Conservation (phyloP, 2,329 filamentous ascomycete species). For the Alternaria dauci region DNA sequence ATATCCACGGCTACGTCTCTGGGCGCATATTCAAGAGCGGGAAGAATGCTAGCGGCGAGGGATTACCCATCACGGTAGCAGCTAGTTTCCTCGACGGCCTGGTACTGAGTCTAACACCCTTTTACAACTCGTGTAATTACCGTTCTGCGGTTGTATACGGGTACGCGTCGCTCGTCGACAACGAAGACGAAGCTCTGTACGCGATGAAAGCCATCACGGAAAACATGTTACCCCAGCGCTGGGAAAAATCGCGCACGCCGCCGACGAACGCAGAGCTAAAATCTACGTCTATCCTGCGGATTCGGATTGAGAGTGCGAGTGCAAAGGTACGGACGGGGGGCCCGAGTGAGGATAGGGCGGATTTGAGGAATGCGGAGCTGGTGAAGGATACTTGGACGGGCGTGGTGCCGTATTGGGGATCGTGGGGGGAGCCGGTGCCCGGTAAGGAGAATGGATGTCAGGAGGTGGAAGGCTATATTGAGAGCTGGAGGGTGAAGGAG, state of each 20-base stretch:
- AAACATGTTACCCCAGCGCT: constrained; percentile 43
- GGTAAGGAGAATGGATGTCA: constrained; percentile 54
- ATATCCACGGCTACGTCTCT: constrained; percentile 48
- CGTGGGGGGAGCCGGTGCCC: constrained; percentile 44
- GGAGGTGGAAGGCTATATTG: constrained; percentile 69
- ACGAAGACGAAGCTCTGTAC: constrained; percentile 34
- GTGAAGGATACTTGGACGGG: constrained; percentile 44
- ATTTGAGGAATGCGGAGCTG: constrained; percentile 40
- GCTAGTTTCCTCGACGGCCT: constrained; percentile 44
- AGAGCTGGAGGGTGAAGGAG: constrained; percentile 45
- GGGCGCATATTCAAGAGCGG: constrained; percentile 67
- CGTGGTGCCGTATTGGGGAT: constrained; percentile 46
- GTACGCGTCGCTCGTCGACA: constrained; percentile 36
- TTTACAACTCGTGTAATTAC: constrained; percentile 51
- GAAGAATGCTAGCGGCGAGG: background rate
- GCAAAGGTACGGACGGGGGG: constrained; percentile 47
- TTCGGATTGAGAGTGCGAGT: constrained; percentile 39
- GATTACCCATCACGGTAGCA: constrained; percentile 5
- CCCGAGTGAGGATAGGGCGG: constrained; percentile 45
- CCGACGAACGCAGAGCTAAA: constrained; percentile 41
- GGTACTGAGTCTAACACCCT: constrained; percentile 46
- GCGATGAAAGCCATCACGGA: constrained; percentile 46
- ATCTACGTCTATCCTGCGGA: constrained; percentile 39
- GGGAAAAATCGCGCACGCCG: constrained; percentile 42
- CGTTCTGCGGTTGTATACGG: constrained; percentile 43